Evolutionary conservation across 1,139 yeast genomes (phyloP).

Genomic region (Taiozyma sp.): DNA sequence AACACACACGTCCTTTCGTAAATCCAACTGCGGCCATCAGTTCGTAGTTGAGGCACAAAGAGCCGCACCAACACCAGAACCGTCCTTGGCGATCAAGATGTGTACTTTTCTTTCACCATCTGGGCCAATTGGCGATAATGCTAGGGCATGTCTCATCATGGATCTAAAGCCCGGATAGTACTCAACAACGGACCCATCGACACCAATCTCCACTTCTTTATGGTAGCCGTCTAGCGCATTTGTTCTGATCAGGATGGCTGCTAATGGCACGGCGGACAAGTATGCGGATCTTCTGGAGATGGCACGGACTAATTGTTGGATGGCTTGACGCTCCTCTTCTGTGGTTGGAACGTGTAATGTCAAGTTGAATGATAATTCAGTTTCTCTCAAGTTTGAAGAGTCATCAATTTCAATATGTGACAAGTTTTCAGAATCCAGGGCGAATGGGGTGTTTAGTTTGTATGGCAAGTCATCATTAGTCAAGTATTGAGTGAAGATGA

Average conservation of each 20-base stretch:
- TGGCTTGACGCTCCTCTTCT: conserved; percentile 59
- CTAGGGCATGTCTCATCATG: conserved; percentile 68
- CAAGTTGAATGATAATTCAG: conserved; percentile 59
- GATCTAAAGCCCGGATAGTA: conserved; percentile 86
- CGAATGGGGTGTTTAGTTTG: conserved; percentile 67
- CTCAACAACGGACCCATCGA: conserved; percentile 91
- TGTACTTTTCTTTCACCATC: conserved; percentile 65
- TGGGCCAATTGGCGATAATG: conserved; percentile 60
- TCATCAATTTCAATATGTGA: conserved; percentile 80
- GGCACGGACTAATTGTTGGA: conserved; percentile 70
- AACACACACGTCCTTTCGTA: not conserved
- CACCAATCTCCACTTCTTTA: conserved; percentile 79
- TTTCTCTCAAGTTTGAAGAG: conserved; percentile 59
- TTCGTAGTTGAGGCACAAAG: conserved; percentile 53
- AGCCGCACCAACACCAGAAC: conserved; percentile 96
- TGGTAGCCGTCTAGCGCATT: conserved; percentile 50
- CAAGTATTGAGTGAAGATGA: conserved; percentile 50
- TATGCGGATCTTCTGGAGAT: conserved; percentile 81
- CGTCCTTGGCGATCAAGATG: conserved; percentile 81
- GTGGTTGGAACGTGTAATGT: conserved; percentile 62
- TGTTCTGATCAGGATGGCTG: conserved; percentile 62
- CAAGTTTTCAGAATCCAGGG: conserved; percentile 69
- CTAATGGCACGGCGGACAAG: conserved; percentile 80
- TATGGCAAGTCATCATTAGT: conserved; percentile 54
- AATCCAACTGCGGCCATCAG: not conserved